Evolutionary conservation across 2,329 filamentous ascomycete species (phyloP), one percentile per base, ranked within the genome.

Genomic region (Cyphellophora europaea): DNA sequence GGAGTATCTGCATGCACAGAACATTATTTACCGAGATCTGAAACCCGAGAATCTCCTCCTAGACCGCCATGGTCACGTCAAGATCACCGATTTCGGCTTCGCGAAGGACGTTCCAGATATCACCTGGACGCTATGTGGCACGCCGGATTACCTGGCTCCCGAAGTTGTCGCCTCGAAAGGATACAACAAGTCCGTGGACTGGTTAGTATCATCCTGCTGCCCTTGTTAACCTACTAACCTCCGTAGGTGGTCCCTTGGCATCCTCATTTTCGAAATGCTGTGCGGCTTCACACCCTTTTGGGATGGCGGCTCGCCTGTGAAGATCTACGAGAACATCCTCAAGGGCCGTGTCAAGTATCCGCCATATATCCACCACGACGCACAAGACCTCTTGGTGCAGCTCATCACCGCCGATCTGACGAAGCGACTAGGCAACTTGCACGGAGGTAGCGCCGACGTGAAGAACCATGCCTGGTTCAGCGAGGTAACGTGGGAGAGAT

Each of bases 121-220:
- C 63, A 98, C 91, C 27, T 98, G 91, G 91, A 98, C 91, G 16
- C 72, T 98, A 27, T 98, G 91, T 57, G 91, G 91, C 41, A 98
- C 91, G 10, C 91, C 91, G 5, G 91, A 98, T 62, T 98, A 98
- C 57, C 75, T 98, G 21, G 91, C 91, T 1, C 91, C 91, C 0
- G 91, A 98, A 63, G 91, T 98, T 11, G 91, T 98, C n/a, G 88
- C 87, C 41, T 95, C 89, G 59, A 96, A 96, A 65, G 91, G 91
- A 35, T 98, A 98, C 69, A 98, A 98, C 69, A 98, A 96, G 61
- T 95, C 89, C 27, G 91, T 98, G 12, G 91, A 98, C 58, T 98
- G 91, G 91, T 95, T 66, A 66, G 83, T 37, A 21, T n/a, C 41
- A 37, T 30, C 49, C 41, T 33, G 12, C 21, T 28, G 11, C 31